Conservation (phyloP, 1,284 basidiomycete genomes). For the Agroathelia rolfsii region DNA sequence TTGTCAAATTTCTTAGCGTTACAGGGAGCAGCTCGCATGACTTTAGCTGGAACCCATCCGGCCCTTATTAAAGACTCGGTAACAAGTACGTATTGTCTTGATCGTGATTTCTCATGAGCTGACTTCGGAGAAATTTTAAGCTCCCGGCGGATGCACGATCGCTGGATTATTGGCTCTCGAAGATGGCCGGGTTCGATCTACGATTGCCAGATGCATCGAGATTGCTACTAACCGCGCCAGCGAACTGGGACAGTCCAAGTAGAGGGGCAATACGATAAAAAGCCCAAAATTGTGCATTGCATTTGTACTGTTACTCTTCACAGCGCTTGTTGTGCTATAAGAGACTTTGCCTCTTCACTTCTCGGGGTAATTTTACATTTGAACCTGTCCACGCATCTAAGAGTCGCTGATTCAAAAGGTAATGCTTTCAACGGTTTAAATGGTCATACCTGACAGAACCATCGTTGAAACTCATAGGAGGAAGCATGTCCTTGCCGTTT, state of each 20-base stretch:
- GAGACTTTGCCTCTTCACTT: no score
- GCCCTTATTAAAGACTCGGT: conserved; percentile 97
- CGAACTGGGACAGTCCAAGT: conserved; percentile 67
- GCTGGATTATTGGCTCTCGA: conserved; percentile 92
- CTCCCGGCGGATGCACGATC: conserved; percentile 97
- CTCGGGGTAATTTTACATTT: no score
- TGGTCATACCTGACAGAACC: no score
- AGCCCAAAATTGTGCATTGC: no score
- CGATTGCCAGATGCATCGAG: conserved; percentile 93
- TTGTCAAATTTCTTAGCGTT: conserved; percentile 62
- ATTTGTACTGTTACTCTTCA: no score
- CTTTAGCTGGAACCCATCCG: conserved; percentile 81
- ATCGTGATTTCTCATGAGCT: not conserved
- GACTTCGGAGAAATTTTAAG: conserved; percentile 33
- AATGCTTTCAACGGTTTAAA: no score
- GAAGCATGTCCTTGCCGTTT: no score
- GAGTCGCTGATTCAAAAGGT: no score
- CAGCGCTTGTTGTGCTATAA: no score
- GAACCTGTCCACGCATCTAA: no score
- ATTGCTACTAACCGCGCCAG: conserved; percentile 84
- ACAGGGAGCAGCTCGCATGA: conserved; percentile 96
- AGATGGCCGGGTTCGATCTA: conserved; percentile 89
- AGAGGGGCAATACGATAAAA: no score
- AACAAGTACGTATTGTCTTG: conserved; percentile 88
- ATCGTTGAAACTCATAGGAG: no score